A percentile compares a stretch with the other conserved stretches of the same genome.
These are phyloP conservation scores for Fusarium chaquense DNA, from an alignment of 2,329 filamentous ascomycete species.

Conservation along the genomic window DNA sequence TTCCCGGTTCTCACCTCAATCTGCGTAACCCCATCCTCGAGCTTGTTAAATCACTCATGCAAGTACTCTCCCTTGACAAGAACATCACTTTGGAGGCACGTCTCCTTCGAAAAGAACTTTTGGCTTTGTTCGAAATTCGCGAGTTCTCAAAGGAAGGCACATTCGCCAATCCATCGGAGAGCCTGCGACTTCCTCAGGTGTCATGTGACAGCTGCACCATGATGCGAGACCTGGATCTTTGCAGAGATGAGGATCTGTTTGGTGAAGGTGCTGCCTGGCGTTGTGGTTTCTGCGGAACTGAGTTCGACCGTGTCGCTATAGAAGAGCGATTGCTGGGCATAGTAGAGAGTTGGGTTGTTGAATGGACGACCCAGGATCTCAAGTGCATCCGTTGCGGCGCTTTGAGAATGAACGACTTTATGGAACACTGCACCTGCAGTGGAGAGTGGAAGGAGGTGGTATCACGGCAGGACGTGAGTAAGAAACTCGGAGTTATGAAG, in stretches of 20 bases:
- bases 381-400: constrained; percentile 80
- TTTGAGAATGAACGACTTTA: constrained; percentile 88
- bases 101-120: constrained; percentile 86
- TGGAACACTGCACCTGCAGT: constrained; percentile 95
- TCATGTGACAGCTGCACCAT: constrained; percentile 93
- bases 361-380: constrained; percentile 91
- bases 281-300: constrained; percentile 79
- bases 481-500: constrained; percentile 75
- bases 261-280: constrained; percentile 70
- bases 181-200: constrained; percentile 78
- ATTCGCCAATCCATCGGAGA: constrained; percentile 86
- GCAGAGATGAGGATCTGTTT: constrained; percentile 86
- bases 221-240: constrained; percentile 89
- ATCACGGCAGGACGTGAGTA: constrained; percentile 73
- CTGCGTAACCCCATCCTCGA: constrained; percentile 81
- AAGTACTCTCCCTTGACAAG: constrained; percentile 90
- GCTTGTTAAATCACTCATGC: constrained; percentile 92
- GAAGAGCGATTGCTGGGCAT: constrained; percentile 85
- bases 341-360: constrained; percentile 78
- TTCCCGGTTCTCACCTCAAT: constrained; percentile 75
- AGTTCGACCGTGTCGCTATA: constrained; percentile 82
- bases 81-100: constrained; percentile 90
- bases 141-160: constrained; percentile 92
- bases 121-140: constrained; percentile 90
- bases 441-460: constrained; percentile 84